Percentiles rank a stretch among this genome's conserved stretches.
phyloP scores from a whole-genome alignment of 2,329 filamentous ascomycete genomes.

The Xylariaceae sp. region DNA sequence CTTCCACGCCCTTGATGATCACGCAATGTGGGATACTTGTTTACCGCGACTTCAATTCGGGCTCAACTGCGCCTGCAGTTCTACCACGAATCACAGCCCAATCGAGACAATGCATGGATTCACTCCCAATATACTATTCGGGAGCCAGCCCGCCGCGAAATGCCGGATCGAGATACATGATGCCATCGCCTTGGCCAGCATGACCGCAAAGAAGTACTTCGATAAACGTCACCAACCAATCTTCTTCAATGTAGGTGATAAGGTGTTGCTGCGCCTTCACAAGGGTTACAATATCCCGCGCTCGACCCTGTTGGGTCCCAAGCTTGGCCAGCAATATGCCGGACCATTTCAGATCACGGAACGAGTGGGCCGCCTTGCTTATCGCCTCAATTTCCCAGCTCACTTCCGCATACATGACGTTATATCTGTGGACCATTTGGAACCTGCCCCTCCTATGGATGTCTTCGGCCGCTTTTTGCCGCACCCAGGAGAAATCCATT shows the following conservation, averaged over 20 bases:
- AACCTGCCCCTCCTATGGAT: too few species aligned
- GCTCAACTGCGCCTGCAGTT: too few species aligned
- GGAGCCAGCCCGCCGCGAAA: neutral
- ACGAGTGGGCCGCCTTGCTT: neutral
- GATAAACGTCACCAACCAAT: neutral
- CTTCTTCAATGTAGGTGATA: conserved; percentile 2
- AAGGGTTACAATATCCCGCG: conserved; percentile 4
- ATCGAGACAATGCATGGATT: neutral
- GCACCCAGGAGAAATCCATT: neutral
- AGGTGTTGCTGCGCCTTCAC: neutral
- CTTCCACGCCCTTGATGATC: neutral
- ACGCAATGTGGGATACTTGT: neutral
- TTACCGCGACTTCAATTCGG: too few species aligned
- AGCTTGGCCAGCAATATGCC: conserved; percentile 2
- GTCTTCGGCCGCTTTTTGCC: neutral
- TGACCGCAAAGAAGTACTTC: neutral
- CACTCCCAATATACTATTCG: neutral
- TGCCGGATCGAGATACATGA: neutral
- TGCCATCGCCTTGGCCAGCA: neutral
- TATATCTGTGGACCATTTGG: neutral
- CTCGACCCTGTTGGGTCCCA: neutral
- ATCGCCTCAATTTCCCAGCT: neutral
- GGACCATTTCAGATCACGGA: neutral
- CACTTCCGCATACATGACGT: neutral
- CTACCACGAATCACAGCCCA: neutral